A percentile compares a stretch with the other conserved stretches of the same genome.
Evolutionary conservation across 1,284 basidiomycete species (phyloP).

Genomic region (Cutaneotrichosporon sp.): DNA sequence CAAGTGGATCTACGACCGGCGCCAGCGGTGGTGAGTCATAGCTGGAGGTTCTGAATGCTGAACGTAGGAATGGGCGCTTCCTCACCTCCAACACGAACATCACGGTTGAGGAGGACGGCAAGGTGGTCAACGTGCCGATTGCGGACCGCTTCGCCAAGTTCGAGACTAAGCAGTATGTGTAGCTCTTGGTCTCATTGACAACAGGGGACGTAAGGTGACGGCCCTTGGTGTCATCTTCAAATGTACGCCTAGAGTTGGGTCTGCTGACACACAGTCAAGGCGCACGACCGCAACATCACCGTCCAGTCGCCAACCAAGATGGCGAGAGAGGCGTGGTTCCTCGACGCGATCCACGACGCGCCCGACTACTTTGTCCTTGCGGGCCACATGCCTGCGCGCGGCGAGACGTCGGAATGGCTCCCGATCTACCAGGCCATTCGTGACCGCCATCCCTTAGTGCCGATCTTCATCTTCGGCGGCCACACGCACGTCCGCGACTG

Average conservation of each 20-base stretch:
- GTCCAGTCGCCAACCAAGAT: slow-evolving; percentile 71
- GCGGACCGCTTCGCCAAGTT: slow-evolving; percentile 70
- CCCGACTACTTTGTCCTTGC: slow-evolving; percentile 69
- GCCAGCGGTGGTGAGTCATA: slow-evolving; percentile 49
- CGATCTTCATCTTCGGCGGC: slow-evolving; percentile 76
- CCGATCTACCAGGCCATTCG: slow-evolving; percentile 73
- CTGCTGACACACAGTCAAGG: slow-evolving; percentile 35
- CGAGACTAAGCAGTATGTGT: slow-evolving; percentile 65
- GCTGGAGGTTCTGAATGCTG: neutral
- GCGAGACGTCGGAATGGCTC: slow-evolving; percentile 58
- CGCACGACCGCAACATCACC: slow-evolving; percentile 60
- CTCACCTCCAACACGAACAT: slow-evolving; percentile 83
- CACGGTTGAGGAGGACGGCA: slow-evolving; percentile 62
- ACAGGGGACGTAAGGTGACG: slow-evolving; percentile 65
- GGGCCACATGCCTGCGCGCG: slow-evolving; percentile 51
- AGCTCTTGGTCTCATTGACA: neutral
- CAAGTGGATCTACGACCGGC: slow-evolving; percentile 75
- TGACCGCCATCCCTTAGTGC: slow-evolving; percentile 66
- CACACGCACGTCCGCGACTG: slow-evolving; percentile 79
- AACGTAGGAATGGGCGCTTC: slow-evolving; percentile 65
- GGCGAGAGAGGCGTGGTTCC: slow-evolving; percentile 69
- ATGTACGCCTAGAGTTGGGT: slow-evolving; percentile 34
- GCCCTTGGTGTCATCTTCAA: slow-evolving; percentile 77
- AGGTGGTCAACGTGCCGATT: slow-evolving; percentile 43
- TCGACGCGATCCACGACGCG: slow-evolving; percentile 71